Base-by-base conservation (phyloP, 352 stramenopile genomes). In the Phytopythium delawarense region DNA sequence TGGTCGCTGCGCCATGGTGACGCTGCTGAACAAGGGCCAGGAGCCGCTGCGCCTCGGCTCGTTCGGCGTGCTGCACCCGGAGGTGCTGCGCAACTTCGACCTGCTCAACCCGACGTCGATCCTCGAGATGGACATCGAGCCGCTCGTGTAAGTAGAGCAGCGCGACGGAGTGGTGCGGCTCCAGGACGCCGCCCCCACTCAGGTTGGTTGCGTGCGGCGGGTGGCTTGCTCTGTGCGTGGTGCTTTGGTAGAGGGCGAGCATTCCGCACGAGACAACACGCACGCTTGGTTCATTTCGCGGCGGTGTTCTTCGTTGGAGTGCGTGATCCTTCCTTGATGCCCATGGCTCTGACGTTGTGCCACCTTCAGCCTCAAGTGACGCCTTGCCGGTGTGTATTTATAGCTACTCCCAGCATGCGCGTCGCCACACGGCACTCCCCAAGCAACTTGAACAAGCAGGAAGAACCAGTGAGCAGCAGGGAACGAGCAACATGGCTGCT, bases 91-190 rank as follows among this genome's bases (percentile, higher is more conserved):
- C 55, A 98, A 98, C 83, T 99, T 99, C 76, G 97, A 99, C 66
- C 84, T 99, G 66, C 70, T 93, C 23, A 98, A 99, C 70, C 98
- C 98, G 32, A 96, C 87, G 39, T 99, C 95, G 30, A 84, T 97
- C 62, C 69, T 99, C 53, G 97, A 99, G 78, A 94, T 99, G 75
- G 93, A 99, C 76, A 81, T 99, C 63, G 96, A 99, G 79, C 84
- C 87, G 59, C 82, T 99, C 57, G 84, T 99, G 44, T 98, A 97
- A 84, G 55, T 35, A 13, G 45, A 9, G 21, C 45, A 51, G 45
- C 18, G n/a, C 8, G n/a, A 15, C 23, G 42, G 42, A 7, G 16
- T 21, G 42, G 18, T 4, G 42, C 42, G 16, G 42, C 15, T 18
- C 6, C 39, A 45, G 16, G 20, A 25, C 39, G 20, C 42, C 18